Conservation (phyloP, 1,284 basidiomycete genomes). For the Trichosporon sp. region DNA sequence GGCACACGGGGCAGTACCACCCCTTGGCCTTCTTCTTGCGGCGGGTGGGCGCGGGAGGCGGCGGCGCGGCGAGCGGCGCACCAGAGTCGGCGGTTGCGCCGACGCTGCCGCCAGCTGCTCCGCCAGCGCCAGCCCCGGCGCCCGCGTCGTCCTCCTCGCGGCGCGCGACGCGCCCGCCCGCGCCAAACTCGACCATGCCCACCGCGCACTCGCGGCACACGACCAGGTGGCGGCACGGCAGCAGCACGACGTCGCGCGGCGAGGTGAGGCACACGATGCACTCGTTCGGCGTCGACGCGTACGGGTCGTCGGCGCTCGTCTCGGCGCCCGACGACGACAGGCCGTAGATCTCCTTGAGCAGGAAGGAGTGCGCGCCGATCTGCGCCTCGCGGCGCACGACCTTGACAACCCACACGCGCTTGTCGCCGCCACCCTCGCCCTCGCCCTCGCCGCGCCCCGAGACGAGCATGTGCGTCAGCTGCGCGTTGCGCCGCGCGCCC, state of each 20-base stretch:
- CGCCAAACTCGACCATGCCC: slow-evolving; percentile 92
- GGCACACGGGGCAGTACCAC: slow-evolving; percentile 89
- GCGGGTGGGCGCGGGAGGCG: slow-evolving; percentile 50
- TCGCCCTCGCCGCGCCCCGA: slow-evolving; percentile 61
- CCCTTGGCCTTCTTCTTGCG: slow-evolving; percentile 86
- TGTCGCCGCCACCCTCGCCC: slow-evolving; percentile 50
- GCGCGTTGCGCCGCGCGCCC: slow-evolving; percentile 64
- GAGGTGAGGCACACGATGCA: slow-evolving; percentile 81
- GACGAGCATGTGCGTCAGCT: slow-evolving; percentile 77
- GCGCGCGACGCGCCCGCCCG: slow-evolving; percentile 65
- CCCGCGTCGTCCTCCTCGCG: slow-evolving; percentile 21
- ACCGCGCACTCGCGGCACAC: slow-evolving; percentile 86
- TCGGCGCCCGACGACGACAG: slow-evolving; percentile 55
- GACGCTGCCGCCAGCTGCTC: not conserved
- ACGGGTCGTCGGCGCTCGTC: slow-evolving; percentile 52
- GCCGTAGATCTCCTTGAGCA: slow-evolving; percentile 86
- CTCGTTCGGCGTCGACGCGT: slow-evolving; percentile 74
- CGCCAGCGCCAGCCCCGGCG: slow-evolving; percentile 23
- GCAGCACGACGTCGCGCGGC: slow-evolving; percentile 78
- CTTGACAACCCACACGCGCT: slow-evolving; percentile 68
- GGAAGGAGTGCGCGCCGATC: slow-evolving; percentile 85
- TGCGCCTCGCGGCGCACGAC: slow-evolving; percentile 75
- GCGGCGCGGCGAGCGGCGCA: slow-evolving; percentile 20
- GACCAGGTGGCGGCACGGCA: slow-evolving; percentile 83
- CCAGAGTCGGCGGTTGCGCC: slow-evolving; percentile 23